Percentiles rank a stretch among this genome's conserved stretches.
These are phyloP conservation scores for Aspergillus fumigatus DNA, from an alignment of 2,329 filamentous ascomycete genomes.

Conservation along the genomic window DNA sequence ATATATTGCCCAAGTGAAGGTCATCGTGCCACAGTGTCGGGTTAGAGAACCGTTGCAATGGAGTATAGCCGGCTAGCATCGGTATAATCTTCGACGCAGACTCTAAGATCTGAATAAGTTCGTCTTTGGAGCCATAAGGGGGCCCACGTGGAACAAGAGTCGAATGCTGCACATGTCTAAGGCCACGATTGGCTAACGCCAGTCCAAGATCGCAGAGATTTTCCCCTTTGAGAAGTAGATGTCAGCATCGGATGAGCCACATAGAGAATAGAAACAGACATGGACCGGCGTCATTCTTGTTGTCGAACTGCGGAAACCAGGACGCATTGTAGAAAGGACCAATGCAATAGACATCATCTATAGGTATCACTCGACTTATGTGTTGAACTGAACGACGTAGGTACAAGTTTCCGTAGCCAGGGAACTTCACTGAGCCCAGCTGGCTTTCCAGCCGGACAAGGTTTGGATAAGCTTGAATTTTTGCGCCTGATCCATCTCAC, in stretches of 20 bases:
- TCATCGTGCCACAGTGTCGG: constrained; percentile 17
- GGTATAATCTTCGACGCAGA: constrained; percentile 4
- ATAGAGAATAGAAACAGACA: constrained; percentile 6
- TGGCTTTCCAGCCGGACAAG: constrained; percentile 22
- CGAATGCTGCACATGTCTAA: constrained; percentile 6
- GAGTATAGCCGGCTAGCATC: constrained; percentile 1
- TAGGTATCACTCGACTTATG: not conserved
- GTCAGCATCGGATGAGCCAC: not conserved
- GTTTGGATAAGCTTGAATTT: constrained; percentile 23
- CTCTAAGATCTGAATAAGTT: constrained; percentile 7
- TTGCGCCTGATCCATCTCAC: constrained; percentile 19
- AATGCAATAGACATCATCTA: constrained; percentile 12
- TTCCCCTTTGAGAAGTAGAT: constrained; percentile 1
- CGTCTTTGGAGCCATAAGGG: constrained; percentile 8
- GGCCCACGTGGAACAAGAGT: constrained; percentile 4
- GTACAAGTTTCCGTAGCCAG: constrained; percentile 30
- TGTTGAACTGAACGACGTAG: constrained; percentile 2
- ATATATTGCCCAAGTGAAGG: constrained; percentile 21
- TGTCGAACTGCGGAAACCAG: constrained; percentile 6
- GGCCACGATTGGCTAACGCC: constrained; percentile 5
- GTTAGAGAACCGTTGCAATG: constrained; percentile 1
- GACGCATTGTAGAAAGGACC: constrained; percentile 9
- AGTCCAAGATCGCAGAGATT: constrained; percentile 9
- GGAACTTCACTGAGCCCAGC: constrained; percentile 22
- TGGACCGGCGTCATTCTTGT: constrained; percentile 9